Evolutionary conservation across 352 stramenopile genomes (phyloP).

Genomic region (Phytophthora tentaculata): DNA sequence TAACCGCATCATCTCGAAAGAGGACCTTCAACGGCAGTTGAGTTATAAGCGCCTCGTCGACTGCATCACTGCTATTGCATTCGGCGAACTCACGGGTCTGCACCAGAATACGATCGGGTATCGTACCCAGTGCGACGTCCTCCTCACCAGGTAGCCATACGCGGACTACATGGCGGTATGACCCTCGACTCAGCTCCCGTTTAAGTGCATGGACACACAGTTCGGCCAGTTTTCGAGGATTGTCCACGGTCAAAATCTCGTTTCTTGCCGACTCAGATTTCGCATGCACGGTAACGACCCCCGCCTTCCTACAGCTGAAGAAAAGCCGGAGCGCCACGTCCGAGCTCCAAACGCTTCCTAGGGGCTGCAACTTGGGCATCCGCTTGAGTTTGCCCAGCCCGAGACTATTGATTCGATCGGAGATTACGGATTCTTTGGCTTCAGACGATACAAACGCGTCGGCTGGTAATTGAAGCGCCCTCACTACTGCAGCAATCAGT

Average conservation of each 20-base stretch:
- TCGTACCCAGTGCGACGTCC: conserved; percentile 30
- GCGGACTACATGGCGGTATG: conserved; percentile 37
- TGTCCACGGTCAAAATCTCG: conserved; percentile 30
- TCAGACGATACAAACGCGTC: conserved; percentile 15
- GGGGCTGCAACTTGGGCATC: conserved; percentile 30
- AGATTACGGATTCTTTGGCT: conserved; percentile 1
- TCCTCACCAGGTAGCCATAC: conserved; percentile 34
- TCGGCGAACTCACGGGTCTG: conserved; percentile 49
- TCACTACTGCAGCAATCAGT: conserved; percentile 14
- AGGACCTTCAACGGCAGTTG: conserved; percentile 44
- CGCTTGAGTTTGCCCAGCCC: conserved; percentile 32
- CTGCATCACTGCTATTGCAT: conserved; percentile 6
- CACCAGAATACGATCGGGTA: conserved; percentile 52
- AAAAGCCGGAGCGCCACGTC: conserved; percentile 40
- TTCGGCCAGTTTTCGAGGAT: conserved; percentile 33
- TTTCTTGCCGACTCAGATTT: conserved; percentile 20
- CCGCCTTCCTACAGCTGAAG: conserved; percentile 25
- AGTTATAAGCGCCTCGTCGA: conserved; percentile 21
- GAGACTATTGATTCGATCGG: conserved; percentile 16
- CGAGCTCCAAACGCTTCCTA: conserved; percentile 38
- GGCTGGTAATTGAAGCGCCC: conserved; percentile 19
- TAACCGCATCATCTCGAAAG: conserved; percentile 57
- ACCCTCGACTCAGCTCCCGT: conserved; percentile 16
- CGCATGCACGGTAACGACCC: conserved; percentile 14
- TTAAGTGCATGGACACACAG: conserved; percentile 40